Conservation (phyloP, 805 yeast genomes). For the Helenozyma rhizophorensis region DNA sequence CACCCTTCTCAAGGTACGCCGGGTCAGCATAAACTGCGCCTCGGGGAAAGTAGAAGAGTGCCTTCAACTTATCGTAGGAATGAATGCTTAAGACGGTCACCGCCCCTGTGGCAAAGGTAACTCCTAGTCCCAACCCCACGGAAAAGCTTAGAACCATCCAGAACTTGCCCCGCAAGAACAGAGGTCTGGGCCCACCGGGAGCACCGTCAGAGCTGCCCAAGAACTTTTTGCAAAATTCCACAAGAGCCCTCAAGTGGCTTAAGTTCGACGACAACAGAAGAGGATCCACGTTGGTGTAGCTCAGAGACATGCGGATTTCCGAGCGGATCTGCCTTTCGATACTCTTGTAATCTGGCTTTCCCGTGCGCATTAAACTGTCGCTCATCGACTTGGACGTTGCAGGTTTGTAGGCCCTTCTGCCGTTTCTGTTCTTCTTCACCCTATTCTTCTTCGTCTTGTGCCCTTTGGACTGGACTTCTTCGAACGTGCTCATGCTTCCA, state of each 20-base stretch:
- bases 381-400: neutral
- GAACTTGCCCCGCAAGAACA: conserved; percentile 1
- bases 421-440: neutral
- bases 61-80: conserved; percentile 3
- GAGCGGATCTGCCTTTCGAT: conserved; percentile 6
- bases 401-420: neutral
- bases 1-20: no score
- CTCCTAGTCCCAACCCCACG: conserved; percentile 35
- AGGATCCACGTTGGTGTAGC: conserved; percentile 24
- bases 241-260: conserved; percentile 16
- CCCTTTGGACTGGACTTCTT: neutral
- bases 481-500: neutral
- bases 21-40: no score
- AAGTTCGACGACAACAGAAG: conserved; percentile 25
- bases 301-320: conserved; percentile 13
- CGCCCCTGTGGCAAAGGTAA: conserved; percentile 1
- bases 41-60: neutral
- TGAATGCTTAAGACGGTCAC: no score
- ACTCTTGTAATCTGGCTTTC: conserved; percentile 4
- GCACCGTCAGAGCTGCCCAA: neutral
- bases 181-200: neutral
- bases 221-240: conserved; percentile 10
- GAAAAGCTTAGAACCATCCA: conserved; percentile 30
- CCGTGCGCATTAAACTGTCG: neutral
- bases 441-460: neutral